Conservation (phyloP, 345 rosid genomes). For the Eucalyptus sideroxylon region DNA sequence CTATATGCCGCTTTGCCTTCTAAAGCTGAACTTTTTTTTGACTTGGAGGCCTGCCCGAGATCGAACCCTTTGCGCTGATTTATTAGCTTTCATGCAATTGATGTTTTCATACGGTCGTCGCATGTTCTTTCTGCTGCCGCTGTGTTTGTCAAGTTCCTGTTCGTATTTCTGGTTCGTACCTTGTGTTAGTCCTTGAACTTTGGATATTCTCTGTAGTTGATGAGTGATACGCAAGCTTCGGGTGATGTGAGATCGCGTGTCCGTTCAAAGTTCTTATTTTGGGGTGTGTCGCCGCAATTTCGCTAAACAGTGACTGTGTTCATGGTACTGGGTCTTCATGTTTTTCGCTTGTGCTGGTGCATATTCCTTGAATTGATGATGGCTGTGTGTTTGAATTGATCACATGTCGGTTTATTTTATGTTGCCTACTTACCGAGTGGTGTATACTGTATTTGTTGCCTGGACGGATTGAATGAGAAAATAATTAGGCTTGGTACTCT, state of each 20-base stretch:
- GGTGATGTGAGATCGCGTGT: background rate
- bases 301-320: background rate
- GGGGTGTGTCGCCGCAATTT: background rate
- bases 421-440: background rate
- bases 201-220: background rate
- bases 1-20: background rate
- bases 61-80: background rate
- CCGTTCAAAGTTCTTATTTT: background rate
- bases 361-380: background rate
- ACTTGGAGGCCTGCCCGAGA: background rate
- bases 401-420: background rate
- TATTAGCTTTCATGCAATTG: background rate
- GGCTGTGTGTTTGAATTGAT: background rate
- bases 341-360: background rate
- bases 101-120: background rate
- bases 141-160: background rate
- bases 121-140: background rate
- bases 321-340: background rate
- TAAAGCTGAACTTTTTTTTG: background rate
- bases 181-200: background rate
- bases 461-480: background rate
- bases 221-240: background rate
- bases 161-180: background rate
- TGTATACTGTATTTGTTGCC: background rate
- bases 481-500: background rate